Base-by-base conservation (phyloP, 2,329 filamentous ascomycete species). In the Fusarium sp. region DNA sequence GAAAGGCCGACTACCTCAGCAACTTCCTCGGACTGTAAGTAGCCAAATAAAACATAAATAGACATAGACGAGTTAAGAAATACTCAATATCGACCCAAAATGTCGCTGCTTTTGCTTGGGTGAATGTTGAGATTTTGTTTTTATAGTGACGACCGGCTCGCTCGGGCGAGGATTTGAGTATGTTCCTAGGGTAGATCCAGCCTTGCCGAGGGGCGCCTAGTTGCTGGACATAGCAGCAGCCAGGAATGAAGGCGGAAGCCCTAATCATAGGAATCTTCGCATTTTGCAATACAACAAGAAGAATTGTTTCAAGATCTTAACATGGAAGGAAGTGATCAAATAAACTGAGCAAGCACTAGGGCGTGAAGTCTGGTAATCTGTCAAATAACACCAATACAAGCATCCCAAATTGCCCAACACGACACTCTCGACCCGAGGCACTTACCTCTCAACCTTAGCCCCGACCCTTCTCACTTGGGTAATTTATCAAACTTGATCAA, bases 1-100 rank as follows among this genome's bases (percentile, higher is more conserved):
- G 71, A 24, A 74, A 74, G 64, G 58, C 40, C 33, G 71, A 72
- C 29, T 74, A 67, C 35, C 46, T 74, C 4, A 44, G n/a, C 16
- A 70, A 33, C 40, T 73, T 73, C 40, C 55, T 72, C 6, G 69
- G 57, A 14, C 35, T 64, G 38, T 70, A 60, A 58, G 27, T 46
- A 20, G 29, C 46, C 46, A 51, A 51, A n/a, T 29, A 51, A n/a
- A 29, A 29, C 4, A 11, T 11, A 14, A 20, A 44, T 44, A 58
- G 51, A 58, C n/a, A 57, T 44, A 44, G 36, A 63, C n/a, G 33
- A 40, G 40, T 55, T 36, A 35, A 61, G 40, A 49, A 36, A 16
- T 7, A 46, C 27, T 46, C 24, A 27, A 46, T 46, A 22, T 60
- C 29, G 14, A 40, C 27, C 24, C 12, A 16, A 12, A 42, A 27